Evolutionary conservation across 257 asterid genomes (phyloP).

Genomic region (Solanum etuberosum): DNA sequence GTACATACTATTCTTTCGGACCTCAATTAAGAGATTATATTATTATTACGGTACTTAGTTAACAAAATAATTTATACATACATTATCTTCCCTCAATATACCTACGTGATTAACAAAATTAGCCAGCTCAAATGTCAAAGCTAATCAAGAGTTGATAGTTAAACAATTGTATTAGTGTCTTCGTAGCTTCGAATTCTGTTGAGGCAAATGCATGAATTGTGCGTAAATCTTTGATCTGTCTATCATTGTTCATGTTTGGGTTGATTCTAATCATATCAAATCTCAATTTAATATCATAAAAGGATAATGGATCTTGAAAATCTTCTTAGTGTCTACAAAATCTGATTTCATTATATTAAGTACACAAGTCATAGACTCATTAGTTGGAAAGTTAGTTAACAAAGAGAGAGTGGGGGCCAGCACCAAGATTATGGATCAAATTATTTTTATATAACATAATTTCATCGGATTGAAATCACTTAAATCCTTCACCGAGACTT

Average conservation of each 20-base stretch:
- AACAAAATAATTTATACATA: not conserved
- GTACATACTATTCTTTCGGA: not conserved
- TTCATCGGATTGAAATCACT: not conserved
- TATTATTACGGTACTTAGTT: not conserved
- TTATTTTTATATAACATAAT: not conserved
- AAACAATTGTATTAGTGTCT: not conserved
- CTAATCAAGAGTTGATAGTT: not conserved
- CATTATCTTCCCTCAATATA: not conserved
- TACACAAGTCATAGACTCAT: not conserved
- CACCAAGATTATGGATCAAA: not conserved
- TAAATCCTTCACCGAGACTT: not conserved
- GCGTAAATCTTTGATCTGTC: too few relatives aligned
- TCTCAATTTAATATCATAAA: not conserved
- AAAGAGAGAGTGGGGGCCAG: not conserved
- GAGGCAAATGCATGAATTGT: fast-evolving
- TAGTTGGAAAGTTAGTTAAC: not conserved
- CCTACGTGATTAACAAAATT: not conserved
- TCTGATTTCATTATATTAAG: not conserved
- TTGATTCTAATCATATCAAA: not conserved
- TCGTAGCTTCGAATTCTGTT: too few relatives aligned
- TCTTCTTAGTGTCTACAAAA: not conserved
- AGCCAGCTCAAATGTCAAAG: not conserved
- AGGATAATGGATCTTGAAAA: not conserved
- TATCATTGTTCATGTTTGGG: too few relatives aligned
- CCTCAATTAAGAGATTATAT: not conserved